Percentiles rank a stretch among this genome's conserved stretches.
Conservation (phyloP, 176 grass and related monocot genomes). For the Saccharum officinarum region DNA sequence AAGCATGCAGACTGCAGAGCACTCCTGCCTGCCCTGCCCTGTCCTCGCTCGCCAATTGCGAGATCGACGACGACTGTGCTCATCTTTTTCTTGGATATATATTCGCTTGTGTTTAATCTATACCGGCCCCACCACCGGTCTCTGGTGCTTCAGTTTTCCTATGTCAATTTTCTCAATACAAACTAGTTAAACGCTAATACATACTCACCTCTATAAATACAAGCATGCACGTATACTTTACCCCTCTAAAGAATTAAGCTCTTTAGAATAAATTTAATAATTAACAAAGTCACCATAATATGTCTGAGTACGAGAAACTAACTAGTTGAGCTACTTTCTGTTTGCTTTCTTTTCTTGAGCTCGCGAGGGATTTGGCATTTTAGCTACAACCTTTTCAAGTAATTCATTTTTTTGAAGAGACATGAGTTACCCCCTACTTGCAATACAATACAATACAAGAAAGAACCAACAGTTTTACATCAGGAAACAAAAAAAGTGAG, state of each 20-base stretch:
- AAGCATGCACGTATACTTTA: background rate
- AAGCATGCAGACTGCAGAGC: background rate
- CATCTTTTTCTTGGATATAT: background rate
- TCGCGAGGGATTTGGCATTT: background rate
- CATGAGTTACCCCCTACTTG: background rate
- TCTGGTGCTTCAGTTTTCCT: background rate
- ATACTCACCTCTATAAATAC: too few relatives aligned
- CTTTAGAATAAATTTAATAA: background rate
- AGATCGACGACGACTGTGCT: background rate
- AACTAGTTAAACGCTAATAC: background rate
- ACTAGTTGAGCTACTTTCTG: background rate
- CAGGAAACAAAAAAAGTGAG: background rate
- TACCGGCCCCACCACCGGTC: background rate
- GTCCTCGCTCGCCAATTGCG: conserved; percentile 4
- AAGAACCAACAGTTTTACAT: background rate
- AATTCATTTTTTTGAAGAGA: background rate
- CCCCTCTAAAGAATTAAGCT: background rate
- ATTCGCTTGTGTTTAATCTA: background rate
- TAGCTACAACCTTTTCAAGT: background rate
- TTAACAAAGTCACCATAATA: background rate
- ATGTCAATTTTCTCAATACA: background rate
- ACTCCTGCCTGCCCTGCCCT: background rate
- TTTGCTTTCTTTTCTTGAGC: background rate
- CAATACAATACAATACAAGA: background rate
- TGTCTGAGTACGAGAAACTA: background rate